Base-by-base conservation (phyloP, 75 land plant species). In the Chamaecyparis obtusa region DNA sequence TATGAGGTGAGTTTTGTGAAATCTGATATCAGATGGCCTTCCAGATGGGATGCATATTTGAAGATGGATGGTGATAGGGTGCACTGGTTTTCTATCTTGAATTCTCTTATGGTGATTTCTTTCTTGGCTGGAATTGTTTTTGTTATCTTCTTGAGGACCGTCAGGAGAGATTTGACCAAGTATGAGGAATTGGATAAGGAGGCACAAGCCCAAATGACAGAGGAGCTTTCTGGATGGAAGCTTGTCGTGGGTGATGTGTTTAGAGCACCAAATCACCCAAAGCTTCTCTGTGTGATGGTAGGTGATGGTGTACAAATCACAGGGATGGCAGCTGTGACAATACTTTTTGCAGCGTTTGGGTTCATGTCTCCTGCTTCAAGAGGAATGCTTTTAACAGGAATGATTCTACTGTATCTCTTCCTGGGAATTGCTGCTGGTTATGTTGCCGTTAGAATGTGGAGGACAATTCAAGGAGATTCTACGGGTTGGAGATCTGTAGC, bases 281-380 rank as follows among this genome's bases (percentile, higher is more conserved):
- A 89, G 64, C 92, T 96, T 30, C 92, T 96, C 21, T 93, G 98
- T 57, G 89, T 96, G 14, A 92, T 96, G 96, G 93, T 96, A 78
- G 97, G 97, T n/a, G 91, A 93, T 88, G 97, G 98, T 17, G 94
- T 96, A 32, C 97, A 96, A 75, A 96, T 97, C 69, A 88, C 90
- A 9, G 99, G 97, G 24, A 97, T 97, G 97, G 94, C 95, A n/a
- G 89, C 89, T 71, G 96, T 96, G 33, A 92, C 98, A 1, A 94
- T 97, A 49, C 88, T 97, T 15, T 97, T 97, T 86, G 99, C 97
- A 71, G 99, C 99, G 64, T 88, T 96, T 85, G 98, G 98, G 77
- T 96, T 96, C 87, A 95, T 96, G 98, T 96, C 98, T 27, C 97
- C 97, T 48, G 99, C 99, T 19, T 97, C 97, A 5, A 87, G 99